Conservation (phyloP, 345 rosid genomes). For the Garcia nutans region DNA sequence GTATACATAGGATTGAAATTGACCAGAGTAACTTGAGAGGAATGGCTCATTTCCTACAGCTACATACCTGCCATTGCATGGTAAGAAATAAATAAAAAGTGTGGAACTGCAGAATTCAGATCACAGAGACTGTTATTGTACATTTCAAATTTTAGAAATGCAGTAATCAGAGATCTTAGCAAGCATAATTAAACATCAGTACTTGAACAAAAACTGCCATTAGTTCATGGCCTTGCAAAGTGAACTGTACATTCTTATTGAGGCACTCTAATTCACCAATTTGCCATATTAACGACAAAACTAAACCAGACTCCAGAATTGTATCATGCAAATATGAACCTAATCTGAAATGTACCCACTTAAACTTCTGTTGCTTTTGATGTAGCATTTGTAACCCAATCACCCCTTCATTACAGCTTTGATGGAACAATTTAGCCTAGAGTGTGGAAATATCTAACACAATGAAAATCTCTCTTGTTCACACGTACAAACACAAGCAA, state of each 20-base stretch:
- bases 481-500: not conserved
- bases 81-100: constrained; percentile 8
- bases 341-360: not conserved
- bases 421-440: not conserved
- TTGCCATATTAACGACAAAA: not conserved
- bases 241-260: not conserved
- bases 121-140: not conserved
- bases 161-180: not conserved
- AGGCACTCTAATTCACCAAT: not conserved
- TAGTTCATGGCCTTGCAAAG: not conserved
- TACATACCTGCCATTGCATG: constrained; percentile 55
- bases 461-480: not conserved
- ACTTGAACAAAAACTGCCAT: not conserved
- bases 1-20: constrained; percentile 67
- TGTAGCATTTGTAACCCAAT: not conserved
- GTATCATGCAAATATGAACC: not conserved
- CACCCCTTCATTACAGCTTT: not conserved
- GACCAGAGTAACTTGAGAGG: constrained; percentile 63
- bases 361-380: not conserved
- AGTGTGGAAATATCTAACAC: not conserved
- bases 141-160: not conserved
- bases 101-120: not conserved
- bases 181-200: not conserved
- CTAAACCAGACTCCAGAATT: not conserved
- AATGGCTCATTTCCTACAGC: constrained; percentile 98